Base-by-base conservation (phyloP, 2,329 filamentous ascomycete species). In the Microdochium paspali region DNA sequence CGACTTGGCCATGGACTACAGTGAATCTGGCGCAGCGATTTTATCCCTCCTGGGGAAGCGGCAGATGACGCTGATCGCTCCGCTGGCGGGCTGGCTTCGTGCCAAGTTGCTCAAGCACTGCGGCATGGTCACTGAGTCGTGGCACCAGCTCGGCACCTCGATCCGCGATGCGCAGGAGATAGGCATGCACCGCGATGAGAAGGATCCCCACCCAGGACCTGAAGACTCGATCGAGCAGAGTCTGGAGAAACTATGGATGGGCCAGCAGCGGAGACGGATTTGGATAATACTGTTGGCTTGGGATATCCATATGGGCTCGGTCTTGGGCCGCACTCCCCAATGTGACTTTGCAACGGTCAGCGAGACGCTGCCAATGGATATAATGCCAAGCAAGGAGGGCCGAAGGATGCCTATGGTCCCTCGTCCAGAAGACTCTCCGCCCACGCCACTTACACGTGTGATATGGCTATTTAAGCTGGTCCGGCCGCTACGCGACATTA, bases 111-210 rank as follows among this genome's bases (percentile, higher is more conserved):
- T 81, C 35, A 83, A 83, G 59, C 80, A 77, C 53, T 73, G 70
- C 9, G 79, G 74, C 10, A 70, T 76, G 55, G 74, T 82, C 13
- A 76, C 76, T 0, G 80, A 82, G 54, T 69, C 76, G 72, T 79
- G 75, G 74, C 76, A 80, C 56, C 68, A 70, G 1, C 66, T 83
- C 25, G 74, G 76, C 1, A 68, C 71, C 21, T 73, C 76, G 1
- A 80, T 83, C 47, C 67, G 77, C 35, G 79, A 83, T 56, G 80
- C 77, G 0, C 79, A 83, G 56, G 79, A 82, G 53, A 71, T 83
- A 35, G 80, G 79, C 12, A 64, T 84, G 54, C 74, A 84, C 53
- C 69, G 73, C 12, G 72, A 77, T 51, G 68, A 64, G 30, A 61
- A 73, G 24, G 76, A 80, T 51, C 75, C 75, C 0, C 70, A 70